Percentiles rank a stretch among this genome's conserved stretches.
These are phyloP conservation scores for Grosmannia serpens DNA, from an alignment of 2,329 filamentous ascomycete genomes.

Conservation along the genomic window DNA sequence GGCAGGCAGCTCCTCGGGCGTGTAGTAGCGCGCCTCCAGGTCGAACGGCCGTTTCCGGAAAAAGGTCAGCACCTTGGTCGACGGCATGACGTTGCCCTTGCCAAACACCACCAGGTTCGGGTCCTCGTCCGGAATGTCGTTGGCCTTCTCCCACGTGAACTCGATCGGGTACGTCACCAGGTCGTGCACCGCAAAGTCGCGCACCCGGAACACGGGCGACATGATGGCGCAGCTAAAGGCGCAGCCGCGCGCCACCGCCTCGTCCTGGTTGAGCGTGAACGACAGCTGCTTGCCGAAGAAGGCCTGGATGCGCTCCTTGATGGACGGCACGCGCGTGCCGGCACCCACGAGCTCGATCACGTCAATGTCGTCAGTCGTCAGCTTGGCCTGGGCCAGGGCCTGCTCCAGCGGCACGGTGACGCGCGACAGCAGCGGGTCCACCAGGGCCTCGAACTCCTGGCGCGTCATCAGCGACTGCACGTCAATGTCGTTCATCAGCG, in stretches of 20 bases:
- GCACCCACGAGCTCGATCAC: constrained; percentile 87
- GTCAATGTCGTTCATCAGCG: constrained; percentile 95
- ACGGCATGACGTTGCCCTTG: constrained; percentile 92
- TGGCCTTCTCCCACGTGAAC: constrained; percentile 97
- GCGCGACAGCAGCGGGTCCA: constrained; percentile 70
- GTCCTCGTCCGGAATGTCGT: constrained; percentile 96
- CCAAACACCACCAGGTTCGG: constrained; percentile 96
- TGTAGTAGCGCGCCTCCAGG: constrained; percentile 85
- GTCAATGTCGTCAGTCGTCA: constrained; percentile 87
- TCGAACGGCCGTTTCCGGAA: constrained; percentile 98
- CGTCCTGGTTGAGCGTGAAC: constrained; percentile 96
- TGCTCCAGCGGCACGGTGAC: constrained; percentile 70
- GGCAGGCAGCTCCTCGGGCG: constrained; percentile 75
- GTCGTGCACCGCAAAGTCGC: constrained; percentile 95
- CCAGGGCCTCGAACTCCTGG: constrained; percentile 84
- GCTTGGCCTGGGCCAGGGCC: constrained; percentile 85
- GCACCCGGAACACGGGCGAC: constrained; percentile 94
- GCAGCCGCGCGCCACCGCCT: constrained; percentile 89
- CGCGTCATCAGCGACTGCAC: constrained; percentile 82
- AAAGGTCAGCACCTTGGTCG: constrained; percentile 98
- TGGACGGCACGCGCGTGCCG: constrained; percentile 80
- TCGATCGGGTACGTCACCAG: constrained; percentile 97
- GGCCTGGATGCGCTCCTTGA: constrained; percentile 79
- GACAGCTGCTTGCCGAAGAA: constrained; percentile 92
- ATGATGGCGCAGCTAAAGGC: constrained; percentile 97